Evolutionary conservation across 148 eudicot species (phyloP), one percentile per base, ranked within the genome.

Genomic region (Chenopodium berlandieri): DNA sequence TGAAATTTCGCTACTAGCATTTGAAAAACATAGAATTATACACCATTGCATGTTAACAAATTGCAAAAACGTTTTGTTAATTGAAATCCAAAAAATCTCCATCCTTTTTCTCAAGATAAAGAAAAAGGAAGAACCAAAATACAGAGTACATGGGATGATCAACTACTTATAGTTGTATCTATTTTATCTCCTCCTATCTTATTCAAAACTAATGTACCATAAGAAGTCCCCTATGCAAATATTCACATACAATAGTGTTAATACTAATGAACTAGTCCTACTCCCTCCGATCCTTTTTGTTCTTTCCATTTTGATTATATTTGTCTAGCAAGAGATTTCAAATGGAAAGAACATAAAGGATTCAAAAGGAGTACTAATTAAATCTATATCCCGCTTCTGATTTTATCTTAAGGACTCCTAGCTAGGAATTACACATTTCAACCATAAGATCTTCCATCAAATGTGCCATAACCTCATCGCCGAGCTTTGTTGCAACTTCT

Each of bases 401-500:
- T 3, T 56, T 56, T 1, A 56, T 56, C 17, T 56, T 56, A 56
- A 56, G 62, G 62, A 56, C 22, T 56, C 4, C 1, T 17, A 34
- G 12, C 34, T 77, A 79, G 30, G 31, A 69, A 9, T 22, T 80
- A 44, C 80, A 77, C 64, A 83, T 60, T n/a, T 89, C 89, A 47
- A 78, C 32, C 70, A 91, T 66, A 54, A 94, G 22, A 80, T 91
- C 96, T 77, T 92, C 60, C 50, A 92, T 64, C 77, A 94, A 75
- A 64, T 79, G 68, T 46, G 67, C 84, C 62, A 89, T 86, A 68
- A 94, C 84, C 69, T 83, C 86, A 76, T 7, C 84, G 79, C 85
- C 96, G 77, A 94, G 70, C 72, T 87, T 85, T 70, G 76, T 20
- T 25, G 86, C 91, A 50, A 94, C 79, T 71, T 91, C 94, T 69